Percentiles rank a stretch among this genome's conserved stretches.
These are phyloP conservation scores for Acacia crassicarpa DNA, from an alignment of 306 rosid species.

Conservation along the genomic window DNA sequence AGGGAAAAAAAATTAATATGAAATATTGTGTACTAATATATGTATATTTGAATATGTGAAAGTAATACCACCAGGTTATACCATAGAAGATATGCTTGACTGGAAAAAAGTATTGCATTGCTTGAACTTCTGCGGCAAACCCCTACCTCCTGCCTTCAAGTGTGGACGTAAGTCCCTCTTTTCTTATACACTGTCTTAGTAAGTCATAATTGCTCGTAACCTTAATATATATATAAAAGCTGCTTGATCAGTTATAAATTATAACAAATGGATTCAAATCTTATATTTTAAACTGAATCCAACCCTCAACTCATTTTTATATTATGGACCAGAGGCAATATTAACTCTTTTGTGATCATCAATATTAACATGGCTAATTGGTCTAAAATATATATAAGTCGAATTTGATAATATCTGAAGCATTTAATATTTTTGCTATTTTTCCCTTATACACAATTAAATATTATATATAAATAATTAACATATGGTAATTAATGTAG, in stretches of 20 bases:
- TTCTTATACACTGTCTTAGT: neutral
- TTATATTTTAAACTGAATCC: too few relatives aligned
- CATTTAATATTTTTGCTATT: neutral
- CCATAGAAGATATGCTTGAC: constrained; percentile 25
- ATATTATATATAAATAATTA: neutral
- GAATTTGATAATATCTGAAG: neutral
- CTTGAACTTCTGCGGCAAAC: constrained; percentile 35
- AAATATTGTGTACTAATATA: neutral
- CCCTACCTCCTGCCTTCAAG: constrained; percentile 33
- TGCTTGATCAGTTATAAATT: too few relatives aligned
- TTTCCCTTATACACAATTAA: neutral
- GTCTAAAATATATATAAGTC: neutral
- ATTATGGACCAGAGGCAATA: too few relatives aligned
- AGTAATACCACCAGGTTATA: constrained; percentile 17
- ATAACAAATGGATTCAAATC: too few relatives aligned
- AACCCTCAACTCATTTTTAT: too few relatives aligned
- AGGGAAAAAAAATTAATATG: neutral
- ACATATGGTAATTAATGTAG: neutral
- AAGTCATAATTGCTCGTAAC: too few relatives aligned
- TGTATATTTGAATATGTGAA: neutral
- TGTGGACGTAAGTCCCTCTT: constrained; percentile 45
- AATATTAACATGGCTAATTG: neutral
- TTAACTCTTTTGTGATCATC: too few relatives aligned
- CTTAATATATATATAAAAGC: too few relatives aligned
- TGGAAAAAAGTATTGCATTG: constrained; percentile 38